Evolutionary conservation across 495 filamentous ascomycete species (phyloP), one percentile per base, ranked within the genome.

Genomic region (Aspergillus bridgeri): DNA sequence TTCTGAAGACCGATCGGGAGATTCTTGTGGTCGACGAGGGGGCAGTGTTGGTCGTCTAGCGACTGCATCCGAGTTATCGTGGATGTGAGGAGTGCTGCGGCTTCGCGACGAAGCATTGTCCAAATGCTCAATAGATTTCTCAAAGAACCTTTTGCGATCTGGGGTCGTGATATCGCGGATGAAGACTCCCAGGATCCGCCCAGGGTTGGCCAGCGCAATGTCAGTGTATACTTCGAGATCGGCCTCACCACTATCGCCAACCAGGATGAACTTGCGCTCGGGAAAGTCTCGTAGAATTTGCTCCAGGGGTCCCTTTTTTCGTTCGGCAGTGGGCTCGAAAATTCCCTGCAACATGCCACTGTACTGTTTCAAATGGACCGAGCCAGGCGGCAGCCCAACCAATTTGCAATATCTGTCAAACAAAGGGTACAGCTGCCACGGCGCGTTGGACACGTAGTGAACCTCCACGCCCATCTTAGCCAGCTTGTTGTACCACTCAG

Each of bases 161-260:
- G 87, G 76, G 0, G 91, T 96, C 0, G 95, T 97, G 19, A 98
- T 87, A 71, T 99, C 95, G 21, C 94, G 83, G 58, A 99, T 97
- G 68, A 96, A 99, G 27, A 99, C 82, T 0, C 82, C 88, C 9
- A 96, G 65, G 29, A 99, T 86, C 33, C 89, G 80, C 0, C 89
- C 89, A 0, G 91, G 94, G 67, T 96, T 87, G 11, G 87, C 85
- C 20, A 91, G 62, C 0, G 86, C 90, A n/a, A 96, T 80, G 58
- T 99, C 93, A 0, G 91, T 97, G 65, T 99, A 99, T 0, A 99
- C 91, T 70, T 98, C 94, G 3, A 98, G 79, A 71, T 98, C 94
- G 5, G 92, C 93, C 70, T 98, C 94, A 20, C 94, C 94, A 63
- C 92, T 96, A 64, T 98, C 94, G 4, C 94, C 94, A 29, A 96